Conservation (phyloP, 805 yeast genomes). For the Pichia manshurica region DNA sequence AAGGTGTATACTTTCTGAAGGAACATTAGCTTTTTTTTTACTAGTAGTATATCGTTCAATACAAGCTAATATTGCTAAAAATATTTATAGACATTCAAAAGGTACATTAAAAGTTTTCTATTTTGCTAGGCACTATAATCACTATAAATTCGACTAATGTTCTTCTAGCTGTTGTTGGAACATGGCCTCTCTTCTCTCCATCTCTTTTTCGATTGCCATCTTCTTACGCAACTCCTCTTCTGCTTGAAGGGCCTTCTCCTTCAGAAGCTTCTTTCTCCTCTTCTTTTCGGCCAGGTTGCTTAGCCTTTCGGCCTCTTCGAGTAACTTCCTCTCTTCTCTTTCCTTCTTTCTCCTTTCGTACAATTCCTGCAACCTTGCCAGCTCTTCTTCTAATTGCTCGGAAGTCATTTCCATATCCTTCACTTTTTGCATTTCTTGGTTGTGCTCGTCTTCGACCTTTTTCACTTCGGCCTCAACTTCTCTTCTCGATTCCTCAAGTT, state of each 20-base stretch:
- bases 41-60: too few species aligned
- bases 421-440: slow-evolving; percentile 21
- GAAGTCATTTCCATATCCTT: slow-evolving; percentile 12
- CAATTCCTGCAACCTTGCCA: slow-evolving; percentile 26
- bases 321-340: slow-evolving; percentile 14
- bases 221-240: slow-evolving; percentile 19
- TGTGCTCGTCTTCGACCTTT: slow-evolving; percentile 14
- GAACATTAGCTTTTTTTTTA: too few species aligned
- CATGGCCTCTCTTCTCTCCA: slow-evolving; percentile 23
- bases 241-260: slow-evolving; percentile 18
- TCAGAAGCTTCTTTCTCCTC: slow-evolving; percentile 21
- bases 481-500: slow-evolving; percentile 26
- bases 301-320: slow-evolving; percentile 28
- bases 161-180: neutral
- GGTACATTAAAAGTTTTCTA: too few species aligned
- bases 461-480: slow-evolving; percentile 25
- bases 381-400: slow-evolving; percentile 8
- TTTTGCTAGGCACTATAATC: too few species aligned
- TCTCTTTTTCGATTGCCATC: slow-evolving; percentile 28
- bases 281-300: slow-evolving; percentile 26
- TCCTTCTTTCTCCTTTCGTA: slow-evolving; percentile 16
- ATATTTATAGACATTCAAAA: too few species aligned
- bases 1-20: too few species aligned
- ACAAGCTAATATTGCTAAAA: too few species aligned
- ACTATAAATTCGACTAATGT: too few species aligned